These are phyloP conservation scores for Mucor plumbeus DNA, from an alignment of 371 early-diverging fungal species.

Conservation along the genomic window DNA sequence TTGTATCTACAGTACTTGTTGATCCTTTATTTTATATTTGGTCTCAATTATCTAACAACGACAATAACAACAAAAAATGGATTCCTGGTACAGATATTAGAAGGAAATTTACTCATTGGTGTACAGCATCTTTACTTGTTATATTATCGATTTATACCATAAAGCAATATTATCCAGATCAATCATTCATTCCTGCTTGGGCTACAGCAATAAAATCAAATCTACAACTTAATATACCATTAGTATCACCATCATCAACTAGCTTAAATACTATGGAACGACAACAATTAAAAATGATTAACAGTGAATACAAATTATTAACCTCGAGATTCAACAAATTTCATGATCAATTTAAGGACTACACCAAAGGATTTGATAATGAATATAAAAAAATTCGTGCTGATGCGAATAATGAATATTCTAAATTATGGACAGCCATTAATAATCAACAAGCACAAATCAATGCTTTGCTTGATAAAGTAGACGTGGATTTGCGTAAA, in stretches of 20 bases:
- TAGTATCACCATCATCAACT: neutral
- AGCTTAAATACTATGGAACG: neutral
- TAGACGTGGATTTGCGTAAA: neutral
- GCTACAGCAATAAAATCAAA: neutral
- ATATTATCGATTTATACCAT: neutral
- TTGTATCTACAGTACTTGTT: conserved; percentile 21
- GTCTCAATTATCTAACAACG: neutral
- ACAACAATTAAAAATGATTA: neutral
- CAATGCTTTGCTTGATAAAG: neutral
- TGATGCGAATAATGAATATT: neutral
- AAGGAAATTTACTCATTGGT: neutral
- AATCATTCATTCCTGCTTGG: neutral
- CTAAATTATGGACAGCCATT: conserved; percentile 4
- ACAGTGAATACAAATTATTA: neutral
- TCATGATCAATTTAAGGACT: neutral
- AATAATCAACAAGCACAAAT: neutral
- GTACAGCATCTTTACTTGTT: neutral
- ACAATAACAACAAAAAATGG: neutral
- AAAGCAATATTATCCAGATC: neutral
- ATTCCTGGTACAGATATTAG: neutral
- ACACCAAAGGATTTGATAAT: neutral
- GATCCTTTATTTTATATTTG: conserved; percentile 14
- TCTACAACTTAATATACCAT: neutral
- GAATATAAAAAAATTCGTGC: neutral
- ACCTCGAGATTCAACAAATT: neutral